Conservation (phyloP, 495 filamentous ascomycete genomes). For the Sporormia fimetaria region DNA sequence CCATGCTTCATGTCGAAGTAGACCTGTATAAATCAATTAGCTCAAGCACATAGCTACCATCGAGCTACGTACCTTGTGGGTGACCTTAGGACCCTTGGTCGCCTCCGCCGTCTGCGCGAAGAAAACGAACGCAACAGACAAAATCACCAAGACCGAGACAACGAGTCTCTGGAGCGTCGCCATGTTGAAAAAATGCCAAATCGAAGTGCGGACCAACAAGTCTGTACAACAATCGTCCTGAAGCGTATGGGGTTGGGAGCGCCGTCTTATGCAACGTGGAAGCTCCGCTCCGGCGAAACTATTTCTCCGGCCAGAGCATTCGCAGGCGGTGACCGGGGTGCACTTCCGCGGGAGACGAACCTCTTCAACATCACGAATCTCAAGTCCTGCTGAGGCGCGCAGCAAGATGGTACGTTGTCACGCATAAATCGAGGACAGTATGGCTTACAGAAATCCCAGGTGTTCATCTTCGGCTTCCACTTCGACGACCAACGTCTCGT, state of each 20-base stretch:
- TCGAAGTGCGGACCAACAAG: constrained; percentile 10
- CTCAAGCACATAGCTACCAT: constrained; percentile 1
- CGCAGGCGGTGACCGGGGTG: not conserved
- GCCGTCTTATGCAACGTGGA: constrained; percentile 13
- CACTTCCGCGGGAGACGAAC: not conserved
- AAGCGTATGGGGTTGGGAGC: not conserved
- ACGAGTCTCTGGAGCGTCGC: constrained; percentile 44
- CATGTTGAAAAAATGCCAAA: constrained; percentile 29
- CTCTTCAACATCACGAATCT: constrained; percentile 3
- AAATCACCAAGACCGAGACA: constrained; percentile 60
- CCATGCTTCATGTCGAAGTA: constrained; percentile 93
- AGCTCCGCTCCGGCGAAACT: constrained; percentile 9
- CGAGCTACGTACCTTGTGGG: constrained; percentile 57
- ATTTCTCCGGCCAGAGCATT: constrained; percentile 6
- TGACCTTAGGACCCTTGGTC: constrained; percentile 89
- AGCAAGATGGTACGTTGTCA: constrained; percentile 30
- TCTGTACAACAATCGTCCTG: constrained; percentile 3
- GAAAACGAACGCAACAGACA: constrained; percentile 61
- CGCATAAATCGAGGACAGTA: too few species aligned
- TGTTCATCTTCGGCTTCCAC: constrained; percentile 73
- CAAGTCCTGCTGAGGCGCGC: not conserved
- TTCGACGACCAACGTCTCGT: constrained; percentile 60
- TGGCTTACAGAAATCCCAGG: too few species aligned
- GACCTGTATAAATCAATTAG: constrained; percentile 39
- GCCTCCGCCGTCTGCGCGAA: constrained; percentile 60